These are phyloP conservation scores for Barbarea vulgaris DNA, from an alignment of 345 rosid genomes.

Conservation along the genomic window DNA sequence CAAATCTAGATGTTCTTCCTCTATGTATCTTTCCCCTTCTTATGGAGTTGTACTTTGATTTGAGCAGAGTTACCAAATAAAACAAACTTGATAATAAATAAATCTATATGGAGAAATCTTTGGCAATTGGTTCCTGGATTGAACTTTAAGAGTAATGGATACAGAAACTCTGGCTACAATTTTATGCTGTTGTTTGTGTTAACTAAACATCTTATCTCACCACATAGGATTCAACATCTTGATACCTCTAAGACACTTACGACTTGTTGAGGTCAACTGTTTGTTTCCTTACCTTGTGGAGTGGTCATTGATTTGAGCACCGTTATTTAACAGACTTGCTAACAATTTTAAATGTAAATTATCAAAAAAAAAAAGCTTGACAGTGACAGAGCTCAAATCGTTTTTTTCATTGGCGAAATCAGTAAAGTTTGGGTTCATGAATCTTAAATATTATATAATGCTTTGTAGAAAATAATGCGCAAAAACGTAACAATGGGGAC, in stretches of 20 bases:
- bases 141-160: too few relatives aligned
- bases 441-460: neutral
- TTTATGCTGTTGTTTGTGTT: too few relatives aligned
- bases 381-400: neutral
- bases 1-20: conserved; percentile 49
- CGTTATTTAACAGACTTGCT: neutral
- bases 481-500: conserved; percentile 4
- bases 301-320: too few relatives aligned
- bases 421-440: conserved; percentile 23
- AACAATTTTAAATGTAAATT: neutral
- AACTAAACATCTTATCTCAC: too few relatives aligned
- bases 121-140: too few relatives aligned
- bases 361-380: neutral
- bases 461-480: neutral
- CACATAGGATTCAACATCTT: too few relatives aligned
- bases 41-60: conserved; percentile 16
- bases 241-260: too few relatives aligned
- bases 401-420: neutral
- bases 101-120: too few relatives aligned
- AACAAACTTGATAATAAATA: conserved; percentile 17
- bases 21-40: neutral
- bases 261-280: too few relatives aligned
- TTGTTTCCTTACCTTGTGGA: too few relatives aligned
- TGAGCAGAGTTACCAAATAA: conserved; percentile 16
- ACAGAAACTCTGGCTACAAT: too few relatives aligned